Evolutionary conservation across 495 filamentous ascomycete genomes (phyloP).

Genomic region (Neurospora sp.): DNA sequence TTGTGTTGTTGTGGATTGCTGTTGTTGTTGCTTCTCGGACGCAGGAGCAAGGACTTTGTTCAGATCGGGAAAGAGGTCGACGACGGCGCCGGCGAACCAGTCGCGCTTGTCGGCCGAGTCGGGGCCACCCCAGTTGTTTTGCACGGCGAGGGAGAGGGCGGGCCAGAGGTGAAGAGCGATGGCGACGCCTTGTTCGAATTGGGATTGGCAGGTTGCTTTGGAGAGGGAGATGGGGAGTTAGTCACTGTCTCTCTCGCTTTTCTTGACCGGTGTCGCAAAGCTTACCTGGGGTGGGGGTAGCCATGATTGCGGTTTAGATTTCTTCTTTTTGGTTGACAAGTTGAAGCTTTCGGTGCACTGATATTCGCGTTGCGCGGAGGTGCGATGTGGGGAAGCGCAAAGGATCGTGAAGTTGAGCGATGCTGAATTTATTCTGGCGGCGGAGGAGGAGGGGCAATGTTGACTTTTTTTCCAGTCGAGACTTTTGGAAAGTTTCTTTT

Average conservation of each 20-base stretch:
- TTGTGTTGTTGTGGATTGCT: not conserved
- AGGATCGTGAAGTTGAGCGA: not conserved
- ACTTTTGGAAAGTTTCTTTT: slow-evolving; percentile 4
- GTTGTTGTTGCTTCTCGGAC: not conserved
- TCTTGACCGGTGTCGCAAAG: not conserved
- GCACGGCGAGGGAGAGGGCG: slow-evolving; percentile 76
- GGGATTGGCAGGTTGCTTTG: slow-evolving; percentile 55
- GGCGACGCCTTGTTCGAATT: slow-evolving; percentile 75
- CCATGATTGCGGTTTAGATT: slow-evolving; percentile 1
- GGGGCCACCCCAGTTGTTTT: slow-evolving; percentile 80
- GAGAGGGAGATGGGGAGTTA: slow-evolving; percentile 7
- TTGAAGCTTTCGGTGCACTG: not conserved
- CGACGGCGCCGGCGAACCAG: slow-evolving; percentile 87
- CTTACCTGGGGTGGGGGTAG: slow-evolving; percentile 9
- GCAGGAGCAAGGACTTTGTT: slow-evolving; percentile 28
- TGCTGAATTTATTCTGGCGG: not conserved
- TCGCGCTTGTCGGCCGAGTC: slow-evolving; percentile 79
- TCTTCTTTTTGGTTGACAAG: not conserved
- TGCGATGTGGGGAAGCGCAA: not conserved
- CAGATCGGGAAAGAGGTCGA: slow-evolving; percentile 61
- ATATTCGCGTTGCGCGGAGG: not conserved
- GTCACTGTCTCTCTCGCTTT: not conserved
- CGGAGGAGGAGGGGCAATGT: not conserved
- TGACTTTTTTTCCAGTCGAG: not conserved
- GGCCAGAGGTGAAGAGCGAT: slow-evolving; percentile 75